These are phyloP conservation scores for Cercospora brassicicola DNA, from an alignment of 2,329 filamentous ascomycete species.

Conservation along the genomic window DNA sequence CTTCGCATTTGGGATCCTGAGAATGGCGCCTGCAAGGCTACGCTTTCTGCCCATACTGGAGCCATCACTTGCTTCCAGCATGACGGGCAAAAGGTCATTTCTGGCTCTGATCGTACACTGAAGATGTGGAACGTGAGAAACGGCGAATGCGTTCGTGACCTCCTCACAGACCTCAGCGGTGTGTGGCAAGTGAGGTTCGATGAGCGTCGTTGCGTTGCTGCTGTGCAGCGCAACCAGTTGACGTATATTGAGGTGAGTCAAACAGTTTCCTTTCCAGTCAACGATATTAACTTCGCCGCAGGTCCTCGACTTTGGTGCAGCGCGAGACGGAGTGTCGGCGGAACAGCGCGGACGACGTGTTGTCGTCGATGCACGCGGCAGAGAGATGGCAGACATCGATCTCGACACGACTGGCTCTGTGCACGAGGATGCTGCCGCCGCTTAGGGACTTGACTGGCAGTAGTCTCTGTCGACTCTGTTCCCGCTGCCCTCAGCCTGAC, in stretches of 20 bases:
- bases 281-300: conserved; percentile 48
- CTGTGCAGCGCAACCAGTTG: conserved; percentile 85
- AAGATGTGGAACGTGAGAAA: conserved; percentile 98
- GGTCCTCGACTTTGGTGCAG: conserved; percentile 96
- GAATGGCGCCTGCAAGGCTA: conserved; percentile 84
- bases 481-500: neutral
- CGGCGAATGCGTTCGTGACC: conserved; percentile 87
- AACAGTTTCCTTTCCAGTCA: neutral
- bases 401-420: conserved; percentile 14
- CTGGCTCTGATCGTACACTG: conserved; percentile 87
- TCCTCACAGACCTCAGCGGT: conserved; percentile 89
- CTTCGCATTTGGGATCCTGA: conserved; percentile 96
- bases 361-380: conserved; percentile 47
- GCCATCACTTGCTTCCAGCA: conserved; percentile 99
- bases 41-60: conserved; percentile 87
- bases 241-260: conserved; percentile 86
- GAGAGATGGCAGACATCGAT: conserved; percentile 40
- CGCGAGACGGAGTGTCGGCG: conserved; percentile 78
- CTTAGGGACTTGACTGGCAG: conserved; percentile 15
- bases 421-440: conserved; percentile 22
- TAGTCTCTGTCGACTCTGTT: conserved; percentile 12
- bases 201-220: conserved; percentile 89
- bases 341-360: conserved; percentile 78
- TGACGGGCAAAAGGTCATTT: conserved; percentile 93
- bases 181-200: conserved; percentile 99